phyloP scores from a whole-genome alignment of 805 yeast species.

The Candida boleticola region DNA sequence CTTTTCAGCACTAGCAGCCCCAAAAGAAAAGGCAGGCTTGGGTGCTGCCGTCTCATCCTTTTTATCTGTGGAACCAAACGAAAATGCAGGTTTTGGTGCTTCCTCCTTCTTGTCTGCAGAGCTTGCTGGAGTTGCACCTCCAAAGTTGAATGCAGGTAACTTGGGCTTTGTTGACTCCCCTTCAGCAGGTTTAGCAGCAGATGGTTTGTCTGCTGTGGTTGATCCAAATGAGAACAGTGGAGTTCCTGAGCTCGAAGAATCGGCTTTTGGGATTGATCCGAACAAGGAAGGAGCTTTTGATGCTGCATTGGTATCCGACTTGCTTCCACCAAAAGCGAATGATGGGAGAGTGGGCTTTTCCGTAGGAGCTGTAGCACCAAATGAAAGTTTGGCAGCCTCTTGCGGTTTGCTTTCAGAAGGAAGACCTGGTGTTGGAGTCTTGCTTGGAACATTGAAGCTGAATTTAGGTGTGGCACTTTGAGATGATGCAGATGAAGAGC shows the following conservation, averaged over 20 bases:
- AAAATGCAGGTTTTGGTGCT: slow-evolving; percentile 8
- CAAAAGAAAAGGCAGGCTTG: slow-evolving; percentile 2
- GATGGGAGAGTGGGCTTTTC: no score
- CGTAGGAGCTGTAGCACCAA: no score
- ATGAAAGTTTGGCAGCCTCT: no score
- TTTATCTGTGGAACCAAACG: slow-evolving; percentile 9
- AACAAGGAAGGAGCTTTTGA: no score
- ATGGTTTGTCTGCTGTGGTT: no score
- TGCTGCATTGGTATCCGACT: no score
- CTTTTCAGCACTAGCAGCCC: slow-evolving; percentile 1
- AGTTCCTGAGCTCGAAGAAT: not conserved
- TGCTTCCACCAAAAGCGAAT: no score
- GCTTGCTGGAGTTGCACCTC: not conserved
- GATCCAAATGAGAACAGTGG: not conserved
- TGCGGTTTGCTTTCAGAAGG: no score
- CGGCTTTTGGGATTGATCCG: no score
- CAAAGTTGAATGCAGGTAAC: not conserved
- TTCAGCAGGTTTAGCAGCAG: not conserved
- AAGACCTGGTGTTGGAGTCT: not conserved
- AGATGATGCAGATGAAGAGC: not conserved
- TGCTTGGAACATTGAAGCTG: slow-evolving; percentile 1
- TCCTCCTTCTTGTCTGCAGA: slow-evolving; percentile 2
- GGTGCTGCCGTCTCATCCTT: slow-evolving; percentile 1
- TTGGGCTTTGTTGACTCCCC: not conserved
- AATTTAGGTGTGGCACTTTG: slow-evolving; percentile 8